Evolutionary conservation across 352 stramenopile species (phyloP).

Genomic region (Phytophthora ohioensis): DNA sequence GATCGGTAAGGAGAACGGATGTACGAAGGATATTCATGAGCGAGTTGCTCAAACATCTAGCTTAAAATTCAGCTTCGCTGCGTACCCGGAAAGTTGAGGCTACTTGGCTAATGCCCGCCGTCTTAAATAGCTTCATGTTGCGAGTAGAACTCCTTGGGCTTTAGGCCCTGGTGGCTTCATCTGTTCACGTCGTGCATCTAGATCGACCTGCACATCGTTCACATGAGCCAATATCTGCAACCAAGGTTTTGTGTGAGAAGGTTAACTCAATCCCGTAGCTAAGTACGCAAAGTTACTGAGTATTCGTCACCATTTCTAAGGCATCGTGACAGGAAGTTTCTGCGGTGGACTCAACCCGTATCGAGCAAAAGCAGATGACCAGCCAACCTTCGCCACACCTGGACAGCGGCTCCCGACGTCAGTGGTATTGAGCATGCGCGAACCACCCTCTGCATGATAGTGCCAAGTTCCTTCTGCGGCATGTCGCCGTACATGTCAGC

Average conservation of each 20-base stretch:
- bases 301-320: conserved; percentile 32
- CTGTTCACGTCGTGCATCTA: conserved; percentile 54
- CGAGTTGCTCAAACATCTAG: conserved; percentile 39
- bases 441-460: conserved; percentile 96
- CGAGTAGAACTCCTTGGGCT: conserved; percentile 44
- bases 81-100: conserved; percentile 41
- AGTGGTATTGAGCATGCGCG: conserved; percentile 97
- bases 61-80: not conserved
- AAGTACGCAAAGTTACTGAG: too few species aligned
- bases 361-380: conserved; percentile 91
- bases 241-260: not conserved
- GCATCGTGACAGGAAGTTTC: conserved; percentile 29
- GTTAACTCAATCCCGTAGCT: too few species aligned
- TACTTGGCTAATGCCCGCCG: conserved; percentile 46
- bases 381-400: conserved; percentile 98
- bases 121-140: conserved; percentile 55
- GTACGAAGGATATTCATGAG: conserved; percentile 42
- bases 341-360: conserved; percentile 13
- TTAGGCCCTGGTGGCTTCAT: conserved; percentile 58
- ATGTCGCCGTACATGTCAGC: conserved; percentile 98
- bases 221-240: conserved; percentile 48
- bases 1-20: conserved; percentile 32
- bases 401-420: conserved; percentile 97
- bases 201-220: conserved; percentile 52
- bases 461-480: conserved; percentile 94